phyloP scores from a whole-genome alignment of 805 yeast species.

The Wickerhamiella azyma region DNA sequence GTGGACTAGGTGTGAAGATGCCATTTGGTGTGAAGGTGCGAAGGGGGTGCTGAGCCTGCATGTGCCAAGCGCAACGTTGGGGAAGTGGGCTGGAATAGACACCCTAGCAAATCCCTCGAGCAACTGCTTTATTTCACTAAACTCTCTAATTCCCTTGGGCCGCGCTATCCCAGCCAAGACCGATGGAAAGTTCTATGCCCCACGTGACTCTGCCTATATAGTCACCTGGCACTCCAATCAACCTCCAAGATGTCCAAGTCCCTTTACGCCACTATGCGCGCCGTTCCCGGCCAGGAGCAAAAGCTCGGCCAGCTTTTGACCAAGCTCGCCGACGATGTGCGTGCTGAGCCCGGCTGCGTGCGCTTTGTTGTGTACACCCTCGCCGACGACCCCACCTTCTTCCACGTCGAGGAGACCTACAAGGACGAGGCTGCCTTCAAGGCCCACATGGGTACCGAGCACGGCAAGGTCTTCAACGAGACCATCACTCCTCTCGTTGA shows the following conservation, averaged over 20 bases:
- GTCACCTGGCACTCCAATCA: neutral
- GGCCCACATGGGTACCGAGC: slow-evolving; percentile 19
- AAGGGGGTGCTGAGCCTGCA: neutral
- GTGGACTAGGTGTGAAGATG: neutral
- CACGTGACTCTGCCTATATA: neutral
- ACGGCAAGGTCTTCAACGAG: slow-evolving; percentile 20
- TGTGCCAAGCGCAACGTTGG: too few species aligned
- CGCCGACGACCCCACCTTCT: slow-evolving; percentile 14
- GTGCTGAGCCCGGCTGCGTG: slow-evolving; percentile 20
- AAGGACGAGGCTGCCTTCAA: slow-evolving; percentile 20
- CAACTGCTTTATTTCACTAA: too few species aligned
- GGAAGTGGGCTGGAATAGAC: too few species aligned
- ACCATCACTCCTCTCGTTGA: slow-evolving; percentile 18
- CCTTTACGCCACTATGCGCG: slow-evolving; percentile 19
- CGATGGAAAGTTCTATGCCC: neutral
- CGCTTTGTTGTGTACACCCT: slow-evolving; percentile 21
- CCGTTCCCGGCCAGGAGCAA: slow-evolving; percentile 18
- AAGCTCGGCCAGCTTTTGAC: slow-evolving; percentile 15
- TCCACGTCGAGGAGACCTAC: slow-evolving; percentile 22
- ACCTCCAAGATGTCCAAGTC: slow-evolving; percentile 1
- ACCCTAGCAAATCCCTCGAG: too few species aligned
- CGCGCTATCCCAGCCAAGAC: too few species aligned
- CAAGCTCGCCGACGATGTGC: slow-evolving; percentile 17
- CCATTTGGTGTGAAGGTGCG: too few species aligned
- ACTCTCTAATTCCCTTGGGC: too few species aligned